Evolutionary conservation across 192 early-diverging fungal genomes (phyloP), one percentile per base, ranked within the genome.

Genomic region (Entrophospora sp.): DNA sequence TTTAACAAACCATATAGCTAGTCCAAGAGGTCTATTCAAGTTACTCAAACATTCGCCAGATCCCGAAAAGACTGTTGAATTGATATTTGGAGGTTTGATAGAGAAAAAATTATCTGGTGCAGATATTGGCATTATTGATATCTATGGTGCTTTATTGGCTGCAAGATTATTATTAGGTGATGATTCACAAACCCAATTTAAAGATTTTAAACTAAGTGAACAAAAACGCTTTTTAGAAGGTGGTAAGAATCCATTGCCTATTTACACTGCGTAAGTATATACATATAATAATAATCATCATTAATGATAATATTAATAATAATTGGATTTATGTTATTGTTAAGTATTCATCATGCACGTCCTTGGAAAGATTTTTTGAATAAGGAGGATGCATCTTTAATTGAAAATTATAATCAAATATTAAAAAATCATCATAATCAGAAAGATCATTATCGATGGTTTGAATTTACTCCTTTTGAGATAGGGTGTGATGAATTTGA

Each of bases 401-500:
- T 74, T 31, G 72, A 68, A 9, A 61, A 73, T 22, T 71, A 82
- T 42, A 49, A 67, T 30, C 58, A 81, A 46, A 65, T 37, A 7
- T 61, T 60, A 12, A 69, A 73, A 42, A 45, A 67, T 38, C 44
- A 81, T 46, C 62, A 38, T 4, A 61, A 69, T 8, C 65, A 72
- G 36, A 57, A 66, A 1, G 81, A 77, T 59, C 72, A 72, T 67
- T 87, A 79, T 63, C 87, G 89, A 49, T 93, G 91, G 91, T 91
- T 91, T 69, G 91, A 93, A 59, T 78, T 91, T 48, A 87, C 80
- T 5, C 90, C 91, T 0, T 90, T 81, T 61, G 88, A 93, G 57
- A 71, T 91, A 46, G 91, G 91, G 48, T 85, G 83, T 68, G 85
- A 86, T 30, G 91, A 93, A 61, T 74, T 85, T 4, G 72, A 66